Percentiles rank a stretch among this genome's conserved stretches.
phyloP scores from a whole-genome alignment of 371 early-diverging fungal genomes.

The Mucor velutinosus region DNA sequence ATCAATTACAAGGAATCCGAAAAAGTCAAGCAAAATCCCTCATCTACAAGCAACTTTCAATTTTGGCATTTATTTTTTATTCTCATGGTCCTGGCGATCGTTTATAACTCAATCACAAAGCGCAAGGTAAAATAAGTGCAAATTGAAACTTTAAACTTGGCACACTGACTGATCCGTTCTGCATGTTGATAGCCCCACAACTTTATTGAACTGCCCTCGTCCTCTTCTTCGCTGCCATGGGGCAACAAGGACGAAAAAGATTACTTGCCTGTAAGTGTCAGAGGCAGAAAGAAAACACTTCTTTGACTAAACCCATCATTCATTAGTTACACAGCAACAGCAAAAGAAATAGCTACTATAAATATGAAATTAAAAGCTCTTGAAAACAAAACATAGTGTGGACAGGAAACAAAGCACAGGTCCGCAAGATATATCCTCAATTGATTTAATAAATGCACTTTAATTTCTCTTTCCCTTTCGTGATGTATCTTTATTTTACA shows the following conservation, averaged over 20 bases:
- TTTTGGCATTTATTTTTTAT: constrained; percentile 10
- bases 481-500: constrained; percentile 9
- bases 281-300: background rate
- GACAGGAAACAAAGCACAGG: background rate
- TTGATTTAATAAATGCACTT: background rate
- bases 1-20: background rate
- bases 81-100: constrained; percentile 10
- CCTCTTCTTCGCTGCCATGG: background rate
- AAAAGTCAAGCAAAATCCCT: background rate
- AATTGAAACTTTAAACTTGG: background rate
- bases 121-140: background rate
- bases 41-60: background rate
- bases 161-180: background rate
- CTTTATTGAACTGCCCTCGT: background rate
- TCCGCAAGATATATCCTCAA: background rate
- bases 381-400: background rate
- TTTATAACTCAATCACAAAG: constrained; percentile 10
- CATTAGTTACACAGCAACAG: constrained; percentile 19
- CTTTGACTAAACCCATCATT: background rate
- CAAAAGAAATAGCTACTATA: constrained; percentile 5
- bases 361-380: constrained; percentile 21
- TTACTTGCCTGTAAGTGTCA: constrained; percentile 25
- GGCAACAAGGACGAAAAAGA: constrained; percentile 18
- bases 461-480: background rate
- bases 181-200: background rate